Evolutionary conservation across 768 basidiomycete genomes (phyloP).

Genomic region (Tricholoma sp.): DNA sequence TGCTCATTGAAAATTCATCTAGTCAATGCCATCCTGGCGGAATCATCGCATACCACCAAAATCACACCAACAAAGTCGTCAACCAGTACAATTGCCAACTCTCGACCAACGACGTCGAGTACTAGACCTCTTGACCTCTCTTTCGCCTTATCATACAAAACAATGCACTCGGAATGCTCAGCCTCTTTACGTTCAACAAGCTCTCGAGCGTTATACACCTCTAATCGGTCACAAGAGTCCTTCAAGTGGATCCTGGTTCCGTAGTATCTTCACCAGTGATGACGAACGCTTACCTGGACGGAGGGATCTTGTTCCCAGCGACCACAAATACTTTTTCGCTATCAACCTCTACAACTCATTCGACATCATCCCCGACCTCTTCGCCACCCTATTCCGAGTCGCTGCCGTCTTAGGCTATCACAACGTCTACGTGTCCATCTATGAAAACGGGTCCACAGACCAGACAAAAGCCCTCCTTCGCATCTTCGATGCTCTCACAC

Average conservation of each 20-base stretch:
- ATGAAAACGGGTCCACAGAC: conserved; percentile 98
- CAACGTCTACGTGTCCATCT: conserved; percentile 97
- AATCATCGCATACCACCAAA: conserved; percentile 46
- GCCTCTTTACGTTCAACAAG: conserved; percentile 81
- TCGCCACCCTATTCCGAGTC: conserved; percentile 92
- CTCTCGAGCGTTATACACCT: conserved; percentile 75
- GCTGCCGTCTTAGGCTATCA: conserved; percentile 91
- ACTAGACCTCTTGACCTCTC: conserved; percentile 78
- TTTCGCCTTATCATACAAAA: conserved; percentile 89
- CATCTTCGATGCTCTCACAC: conserved; percentile 90
- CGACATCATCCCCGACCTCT: conserved; percentile 96
- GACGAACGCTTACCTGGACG: conserved; percentile 36
- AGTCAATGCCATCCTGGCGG: conserved; percentile 47
- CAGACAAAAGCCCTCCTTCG: conserved; percentile 96
- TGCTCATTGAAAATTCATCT: conserved; percentile 1
- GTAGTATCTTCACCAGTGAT: conserved; percentile 39
- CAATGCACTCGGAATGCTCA: conserved; percentile 87
- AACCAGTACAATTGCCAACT: conserved; percentile 71
- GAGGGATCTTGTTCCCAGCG: conserved; percentile 37
- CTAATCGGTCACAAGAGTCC: conserved; percentile 76
- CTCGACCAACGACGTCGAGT: conserved; percentile 81
- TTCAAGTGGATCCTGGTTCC: conserved; percentile 55
- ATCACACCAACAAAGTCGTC: conserved; percentile 49
- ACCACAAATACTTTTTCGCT: conserved; percentile 99
- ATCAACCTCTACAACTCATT: conserved; percentile 99